These are phyloP conservation scores for Diaporthe aspalathi DNA, from an alignment of 2,329 filamentous ascomycete genomes.

Conservation along the genomic window DNA sequence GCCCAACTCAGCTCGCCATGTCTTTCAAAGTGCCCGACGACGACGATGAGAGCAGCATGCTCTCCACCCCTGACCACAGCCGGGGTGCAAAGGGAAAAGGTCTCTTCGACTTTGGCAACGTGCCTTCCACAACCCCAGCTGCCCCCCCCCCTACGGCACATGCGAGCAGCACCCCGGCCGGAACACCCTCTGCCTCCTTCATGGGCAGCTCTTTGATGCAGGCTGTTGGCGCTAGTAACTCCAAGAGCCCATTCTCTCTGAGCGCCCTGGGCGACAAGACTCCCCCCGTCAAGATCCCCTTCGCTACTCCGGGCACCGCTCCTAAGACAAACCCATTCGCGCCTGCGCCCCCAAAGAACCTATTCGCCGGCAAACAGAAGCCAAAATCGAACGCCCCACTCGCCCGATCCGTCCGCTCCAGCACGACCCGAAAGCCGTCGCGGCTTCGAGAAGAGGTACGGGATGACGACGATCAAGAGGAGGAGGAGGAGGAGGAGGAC, in stretches of 20 bases:
- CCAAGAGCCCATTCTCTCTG: conserved; percentile 36
- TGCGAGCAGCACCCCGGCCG: conserved; percentile 66
- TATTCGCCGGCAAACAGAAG: conserved; percentile 52
- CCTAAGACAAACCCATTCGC: conserved; percentile 36
- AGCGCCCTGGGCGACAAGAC: conserved; percentile 34
- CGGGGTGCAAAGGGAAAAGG: conserved; percentile 49
- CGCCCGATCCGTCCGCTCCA: conserved; percentile 60
- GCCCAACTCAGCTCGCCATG: conserved; percentile 32
- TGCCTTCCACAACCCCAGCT: conserved; percentile 65
- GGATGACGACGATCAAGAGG: conserved; percentile 51
- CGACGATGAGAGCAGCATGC: conserved; percentile 54
- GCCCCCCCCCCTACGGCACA: conserved; percentile 64
- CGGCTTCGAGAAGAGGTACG: conserved; percentile 60
- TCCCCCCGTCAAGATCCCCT: conserved; percentile 36
- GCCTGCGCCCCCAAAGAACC: conserved; percentile 48
- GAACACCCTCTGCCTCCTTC: conserved; percentile 66
- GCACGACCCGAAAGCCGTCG: conserved; percentile 58
- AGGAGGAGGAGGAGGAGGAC: conserved; percentile 53
- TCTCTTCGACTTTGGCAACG: conserved; percentile 55
- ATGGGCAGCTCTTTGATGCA: conserved; percentile 66
- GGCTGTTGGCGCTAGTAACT: conserved; percentile 42
- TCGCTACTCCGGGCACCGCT: conserved; percentile 22
- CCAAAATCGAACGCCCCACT: conserved; percentile 56
- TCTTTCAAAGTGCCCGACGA: conserved; percentile 53
- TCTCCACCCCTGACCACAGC: conserved; percentile 62